Percentiles rank a stretch among this genome's conserved stretches.
Conservation (phyloP, 139 green algal genomes). For the Yamagishiella unicocca region DNA sequence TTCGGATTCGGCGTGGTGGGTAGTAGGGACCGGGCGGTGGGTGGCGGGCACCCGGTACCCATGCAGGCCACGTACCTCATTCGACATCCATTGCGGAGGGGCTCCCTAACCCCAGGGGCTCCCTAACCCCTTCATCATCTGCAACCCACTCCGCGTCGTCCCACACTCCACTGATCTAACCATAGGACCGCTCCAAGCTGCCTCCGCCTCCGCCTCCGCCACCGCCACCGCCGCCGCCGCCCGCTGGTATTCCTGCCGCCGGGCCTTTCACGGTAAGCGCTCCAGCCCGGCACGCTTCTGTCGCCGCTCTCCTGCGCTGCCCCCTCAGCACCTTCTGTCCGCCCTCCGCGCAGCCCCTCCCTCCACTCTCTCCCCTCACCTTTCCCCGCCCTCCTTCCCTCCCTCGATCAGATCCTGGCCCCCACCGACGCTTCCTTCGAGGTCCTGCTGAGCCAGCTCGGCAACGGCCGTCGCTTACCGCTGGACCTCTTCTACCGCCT, state of each 20-base stretch:
- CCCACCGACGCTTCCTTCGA: conserved; percentile 74
- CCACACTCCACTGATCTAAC: no score
- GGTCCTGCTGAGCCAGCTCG: conserved; percentile 62
- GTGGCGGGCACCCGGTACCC: neutral
- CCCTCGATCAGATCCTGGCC: conserved; percentile 67
- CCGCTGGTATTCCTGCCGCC: conserved; percentile 60
- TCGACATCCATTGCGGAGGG: no score
- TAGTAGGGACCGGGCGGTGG: neutral
- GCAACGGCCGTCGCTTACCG: conserved; percentile 58
- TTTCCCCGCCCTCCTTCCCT: neutral
- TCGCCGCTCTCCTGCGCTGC: neutral
- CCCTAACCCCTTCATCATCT: neutral
- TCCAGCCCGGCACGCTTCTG: neutral
- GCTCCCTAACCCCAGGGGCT: no score
- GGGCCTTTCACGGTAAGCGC: conserved; percentile 69
- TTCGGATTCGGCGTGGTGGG: conserved; percentile 59
- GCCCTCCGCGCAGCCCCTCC: no score
- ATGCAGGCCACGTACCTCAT: no score
- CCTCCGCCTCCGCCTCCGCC: conserved; percentile 42
- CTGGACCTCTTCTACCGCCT: conserved; percentile 61
- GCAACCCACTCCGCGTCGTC: neutral
- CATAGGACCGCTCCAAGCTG: conserved; percentile 52
- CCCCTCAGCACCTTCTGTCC: no score
- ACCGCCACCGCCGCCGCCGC: conserved; percentile 50
- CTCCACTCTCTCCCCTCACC: no score